phyloP scores from a whole-genome alignment of 768 basidiomycete genomes.

The Tylopilus intermedius region DNA sequence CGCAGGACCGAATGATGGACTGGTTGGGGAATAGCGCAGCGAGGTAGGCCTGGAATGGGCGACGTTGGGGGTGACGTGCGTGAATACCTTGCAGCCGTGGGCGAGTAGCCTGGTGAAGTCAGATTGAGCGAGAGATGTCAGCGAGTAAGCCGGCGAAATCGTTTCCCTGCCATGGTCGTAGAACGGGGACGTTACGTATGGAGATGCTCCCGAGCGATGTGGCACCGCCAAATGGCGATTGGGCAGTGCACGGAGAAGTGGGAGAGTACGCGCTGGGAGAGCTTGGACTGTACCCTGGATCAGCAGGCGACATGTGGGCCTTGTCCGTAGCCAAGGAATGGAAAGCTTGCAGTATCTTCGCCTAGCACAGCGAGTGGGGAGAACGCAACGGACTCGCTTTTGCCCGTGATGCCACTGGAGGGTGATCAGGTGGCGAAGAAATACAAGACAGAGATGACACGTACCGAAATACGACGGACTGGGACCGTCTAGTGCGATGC shows the following conservation, averaged over 20 bases:
- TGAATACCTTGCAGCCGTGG: constrained; percentile 75
- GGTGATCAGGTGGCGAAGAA: too few relatives aligned
- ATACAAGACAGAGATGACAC: constrained; percentile 18
- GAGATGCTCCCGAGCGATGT: constrained; percentile 76
- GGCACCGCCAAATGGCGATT: constrained; percentile 74
- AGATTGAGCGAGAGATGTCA: constrained; percentile 81
- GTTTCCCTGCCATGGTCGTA: constrained; percentile 59
- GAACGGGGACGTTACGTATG: constrained; percentile 80
- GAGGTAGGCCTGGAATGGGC: constrained; percentile 52
- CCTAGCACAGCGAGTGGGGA: constrained; percentile 87
- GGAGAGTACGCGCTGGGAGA: constrained; percentile 73
- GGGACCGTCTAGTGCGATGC: constrained; percentile 70
- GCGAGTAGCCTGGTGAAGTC: constrained; percentile 68
- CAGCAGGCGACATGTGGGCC: too few relatives aligned
- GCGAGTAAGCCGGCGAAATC: constrained; percentile 84
- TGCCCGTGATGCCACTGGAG: constrained; percentile 21
- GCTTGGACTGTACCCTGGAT: too few relatives aligned
- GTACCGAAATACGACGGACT: constrained; percentile 74
- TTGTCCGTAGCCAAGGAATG: too few relatives aligned
- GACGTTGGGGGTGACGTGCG: constrained; percentile 82
- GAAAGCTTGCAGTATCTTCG: constrained; percentile 62
- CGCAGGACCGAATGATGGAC: constrained; percentile 86
- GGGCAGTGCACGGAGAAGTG: constrained; percentile 84
- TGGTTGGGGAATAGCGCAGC: constrained; percentile 72
- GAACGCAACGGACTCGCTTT: constrained; percentile 85